A percentile compares a stretch with the other conserved stretches of the same genome.
phyloP scores from a whole-genome alignment of 164 flowering plant genomes.

The Nymphaea thermarum region DNA sequence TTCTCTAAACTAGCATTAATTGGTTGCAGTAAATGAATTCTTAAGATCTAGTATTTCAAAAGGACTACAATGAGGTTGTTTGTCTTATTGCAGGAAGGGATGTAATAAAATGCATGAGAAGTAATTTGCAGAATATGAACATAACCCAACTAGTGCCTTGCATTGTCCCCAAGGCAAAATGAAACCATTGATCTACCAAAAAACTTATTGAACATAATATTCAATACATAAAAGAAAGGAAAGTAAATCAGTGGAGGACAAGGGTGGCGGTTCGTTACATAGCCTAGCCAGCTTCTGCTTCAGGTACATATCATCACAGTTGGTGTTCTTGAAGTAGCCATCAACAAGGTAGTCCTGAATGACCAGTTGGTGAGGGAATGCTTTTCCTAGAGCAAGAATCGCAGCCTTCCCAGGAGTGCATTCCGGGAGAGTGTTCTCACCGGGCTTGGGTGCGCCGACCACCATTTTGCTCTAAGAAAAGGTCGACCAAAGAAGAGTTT shows the following conservation, averaged over 20 bases:
- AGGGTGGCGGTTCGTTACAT: conserved; percentile 22
- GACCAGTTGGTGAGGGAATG: conserved; percentile 89
- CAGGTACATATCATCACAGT: conserved; percentile 83
- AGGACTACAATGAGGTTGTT: too few species aligned
- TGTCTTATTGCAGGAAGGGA: too few species aligned
- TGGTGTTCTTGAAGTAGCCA: conserved; percentile 85
- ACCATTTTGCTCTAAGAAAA: neutral
- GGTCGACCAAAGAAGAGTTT: too few species aligned
- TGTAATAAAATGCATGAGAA: too few species aligned
- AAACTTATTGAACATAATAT: neutral
- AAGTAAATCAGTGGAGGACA: neutral
- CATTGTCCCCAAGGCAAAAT: neutral
- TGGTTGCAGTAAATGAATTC: too few species aligned
- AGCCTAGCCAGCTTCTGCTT: conserved; percentile 78
- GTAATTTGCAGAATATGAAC: too few species aligned
- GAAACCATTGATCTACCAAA: neutral
- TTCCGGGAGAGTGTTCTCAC: neutral
- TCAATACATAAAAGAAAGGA: neutral
- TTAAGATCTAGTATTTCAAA: too few species aligned
- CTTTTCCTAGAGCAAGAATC: conserved; percentile 84
- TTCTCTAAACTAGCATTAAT: too few species aligned
- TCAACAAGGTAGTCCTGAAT: conserved; percentile 92
- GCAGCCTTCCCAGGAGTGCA: conserved; percentile 56
- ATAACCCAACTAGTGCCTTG: neutral
- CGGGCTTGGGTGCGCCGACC: neutral